Base-by-base conservation (phyloP, 331 rosid genomes). In the Quercus phellos region DNA sequence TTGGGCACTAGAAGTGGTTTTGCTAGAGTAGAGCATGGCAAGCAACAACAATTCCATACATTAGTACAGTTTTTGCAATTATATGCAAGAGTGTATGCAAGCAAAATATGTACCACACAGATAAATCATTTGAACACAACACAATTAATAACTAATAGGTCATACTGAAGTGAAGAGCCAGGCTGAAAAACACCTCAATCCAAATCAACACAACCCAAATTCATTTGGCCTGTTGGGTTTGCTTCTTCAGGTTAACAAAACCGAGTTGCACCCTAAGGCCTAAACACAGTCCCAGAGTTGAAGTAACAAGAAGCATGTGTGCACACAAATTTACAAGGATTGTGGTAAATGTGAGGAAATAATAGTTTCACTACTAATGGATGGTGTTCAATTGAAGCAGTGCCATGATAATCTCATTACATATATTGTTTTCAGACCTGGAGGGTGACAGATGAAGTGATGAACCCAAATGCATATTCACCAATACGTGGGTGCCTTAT, bases 381-480 rank as follows among this genome's bases (percentile, higher is more conserved):
- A 2, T 5, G 77, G 70, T 76, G 59, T 29, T 73, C 14, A 60
- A 51, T 22, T 43, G 30, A 82, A 71, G 67, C 51, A 77, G 55
- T 24, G 12, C 30, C 30, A 59, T 38, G n/a, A 70, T 72, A 26
- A 73, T 38, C 16, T 32, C 74, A 77, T 21, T 77, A n/a, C 4
- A 12, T 34, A 79, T 42, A 55, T 75, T 55, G 30, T 30, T 64
- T 51, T 27, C 77, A 73, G 56, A 95, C 99, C 99, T 95, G 98
- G 68, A 95, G 98, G 74, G 82, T 73, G 69, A 95, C 96, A 4
- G 96, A 89, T 63, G 99, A 95, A 68, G 99, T 95, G 73, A 95
- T 95, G 92, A 95, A 95, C 64, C 97, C 99, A 78, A 92, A 92
- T 53, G 99, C 99, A 84, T 95, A 95, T 95, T 95, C 99, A 11